phyloP scores from a whole-genome alignment of 805 yeast genomes.

The Kluyveromyces nonfermentans region DNA sequence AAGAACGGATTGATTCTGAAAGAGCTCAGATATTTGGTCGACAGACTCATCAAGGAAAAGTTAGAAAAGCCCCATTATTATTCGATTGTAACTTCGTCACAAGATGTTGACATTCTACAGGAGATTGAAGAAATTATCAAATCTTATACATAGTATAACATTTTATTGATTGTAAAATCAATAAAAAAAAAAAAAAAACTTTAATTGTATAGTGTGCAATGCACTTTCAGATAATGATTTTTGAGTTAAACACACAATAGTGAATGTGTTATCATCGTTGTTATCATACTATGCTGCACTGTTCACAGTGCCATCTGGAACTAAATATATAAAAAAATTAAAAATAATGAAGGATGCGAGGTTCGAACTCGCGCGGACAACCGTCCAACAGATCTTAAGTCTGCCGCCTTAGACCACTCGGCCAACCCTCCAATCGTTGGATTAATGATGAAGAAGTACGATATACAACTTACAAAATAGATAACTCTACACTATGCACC shows the following conservation, averaged over 20 bases:
- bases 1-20: slow-evolving; percentile 82
- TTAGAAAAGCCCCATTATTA: slow-evolving; percentile 40
- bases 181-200: too few species aligned
- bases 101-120: slow-evolving; percentile 31
- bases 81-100: slow-evolving; percentile 6
- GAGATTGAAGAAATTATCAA: slow-evolving; percentile 33
- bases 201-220: too few species aligned
- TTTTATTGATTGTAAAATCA: too few species aligned
- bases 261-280: too few species aligned
- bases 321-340: not conserved
- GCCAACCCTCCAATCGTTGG: slow-evolving; percentile 30
- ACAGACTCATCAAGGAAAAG: slow-evolving; percentile 53
- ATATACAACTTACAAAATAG: too few species aligned
- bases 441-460: too few species aligned
- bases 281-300: too few species aligned
- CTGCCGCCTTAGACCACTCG: slow-evolving; percentile 37
- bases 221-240: too few species aligned
- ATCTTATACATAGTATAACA: slow-evolving; percentile 7
- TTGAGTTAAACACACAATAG: too few species aligned
- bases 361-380: slow-evolving; percentile 36
- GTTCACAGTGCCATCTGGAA: too few species aligned
- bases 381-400: slow-evolving; percentile 34
- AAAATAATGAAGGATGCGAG: slow-evolving; percentile 32
- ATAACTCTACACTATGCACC: too few species aligned
- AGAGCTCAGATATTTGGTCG: slow-evolving; percentile 56